Base-by-base conservation (phyloP, 371 early-diverging fungal species). In the Globomyces sp. region DNA sequence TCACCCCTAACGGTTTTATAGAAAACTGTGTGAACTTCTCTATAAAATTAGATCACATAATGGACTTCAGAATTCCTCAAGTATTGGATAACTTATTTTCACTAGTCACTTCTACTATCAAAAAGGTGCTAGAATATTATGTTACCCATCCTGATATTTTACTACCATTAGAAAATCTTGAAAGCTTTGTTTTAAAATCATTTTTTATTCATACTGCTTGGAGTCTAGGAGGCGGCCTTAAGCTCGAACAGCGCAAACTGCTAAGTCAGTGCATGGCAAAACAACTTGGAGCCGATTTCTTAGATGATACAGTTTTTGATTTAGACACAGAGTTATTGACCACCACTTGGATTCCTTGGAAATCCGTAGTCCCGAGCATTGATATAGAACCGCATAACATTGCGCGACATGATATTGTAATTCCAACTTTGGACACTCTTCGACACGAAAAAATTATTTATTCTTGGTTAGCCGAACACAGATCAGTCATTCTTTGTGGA, bases 351-450 rank as follows among this genome's bases (percentile, higher is more conserved):
- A 80, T 86, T 9, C 81, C 92, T 62, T 98, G 98, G 96, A 85
- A 90, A 58, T 71, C 86, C 48, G 86, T 87, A 71, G 99, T 98
- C 11, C 99, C 99, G 39, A 83, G 83, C 1, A 84, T 98, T 58
- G 99, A 99, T 70, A 93, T 99, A 53, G 98, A 96, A 76, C 90
- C 95, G 1, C 98, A 96, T 68, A 91, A 87, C 70, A 95, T 98
- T 1, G 76, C 95, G 0, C 86, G 91, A 59, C 90, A 96, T 0
- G 95, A 96, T 75, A 90, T 98, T 50, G 95, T 99, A 45, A 92
- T 99, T 64, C 99, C 99, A 9, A 99, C 99, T 1, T 85, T 96
- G 1, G 99, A 99, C 69, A 99, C 99, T 11, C 85, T 98, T 45
- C 90, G 99, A 45, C 97, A 97, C 72, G 99, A 99, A 80, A 92